Conservation (phyloP, 768 basidiomycete genomes). For the Phaeotremella fagi region DNA sequence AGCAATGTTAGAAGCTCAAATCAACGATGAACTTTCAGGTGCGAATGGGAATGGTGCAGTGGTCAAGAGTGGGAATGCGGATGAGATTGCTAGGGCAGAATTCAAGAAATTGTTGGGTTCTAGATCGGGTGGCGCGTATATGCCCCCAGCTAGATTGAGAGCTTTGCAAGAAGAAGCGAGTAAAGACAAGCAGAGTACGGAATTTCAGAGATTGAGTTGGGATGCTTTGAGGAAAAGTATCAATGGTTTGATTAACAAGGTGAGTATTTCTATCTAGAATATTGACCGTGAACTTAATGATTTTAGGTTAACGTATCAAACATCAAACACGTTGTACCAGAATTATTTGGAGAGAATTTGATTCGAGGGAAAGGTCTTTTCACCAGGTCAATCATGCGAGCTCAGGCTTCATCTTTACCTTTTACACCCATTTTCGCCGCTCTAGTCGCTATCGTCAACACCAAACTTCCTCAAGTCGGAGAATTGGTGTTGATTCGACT, state of each 20-base stretch:
- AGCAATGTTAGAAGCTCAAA: constrained; percentile 46
- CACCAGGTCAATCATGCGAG: constrained; percentile 93
- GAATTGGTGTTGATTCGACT: constrained; percentile 83
- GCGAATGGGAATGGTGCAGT: constrained; percentile 51
- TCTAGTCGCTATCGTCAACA: constrained; percentile 89
- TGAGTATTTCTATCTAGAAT: too few relatives aligned
- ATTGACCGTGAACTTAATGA: neutral
- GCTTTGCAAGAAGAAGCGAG: constrained; percentile 81
- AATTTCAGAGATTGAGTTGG: constrained; percentile 95
- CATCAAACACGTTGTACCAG: constrained; percentile 88
- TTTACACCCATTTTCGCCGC: constrained; percentile 97
- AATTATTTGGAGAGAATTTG: constrained; percentile 88
- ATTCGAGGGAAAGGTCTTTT: constrained; percentile 90
- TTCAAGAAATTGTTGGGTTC: constrained; percentile 77
- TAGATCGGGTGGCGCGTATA: constrained; percentile 88
- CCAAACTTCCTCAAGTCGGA: constrained; percentile 93
- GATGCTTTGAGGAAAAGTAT: constrained; percentile 95
- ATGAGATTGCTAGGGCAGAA: constrained; percentile 66
- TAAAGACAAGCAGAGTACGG: constrained; percentile 72
- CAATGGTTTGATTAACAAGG: constrained; percentile 98
- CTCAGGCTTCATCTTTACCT: constrained; percentile 91
- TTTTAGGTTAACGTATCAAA: constrained; percentile 77
- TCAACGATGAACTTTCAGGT: constrained; percentile 63
- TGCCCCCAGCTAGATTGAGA: constrained; percentile 87
- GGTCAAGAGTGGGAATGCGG: constrained; percentile 50